phyloP scores from a whole-genome alignment of 2,329 filamentous ascomycete genomes.

The Colletotrichum chlorophyti region DNA sequence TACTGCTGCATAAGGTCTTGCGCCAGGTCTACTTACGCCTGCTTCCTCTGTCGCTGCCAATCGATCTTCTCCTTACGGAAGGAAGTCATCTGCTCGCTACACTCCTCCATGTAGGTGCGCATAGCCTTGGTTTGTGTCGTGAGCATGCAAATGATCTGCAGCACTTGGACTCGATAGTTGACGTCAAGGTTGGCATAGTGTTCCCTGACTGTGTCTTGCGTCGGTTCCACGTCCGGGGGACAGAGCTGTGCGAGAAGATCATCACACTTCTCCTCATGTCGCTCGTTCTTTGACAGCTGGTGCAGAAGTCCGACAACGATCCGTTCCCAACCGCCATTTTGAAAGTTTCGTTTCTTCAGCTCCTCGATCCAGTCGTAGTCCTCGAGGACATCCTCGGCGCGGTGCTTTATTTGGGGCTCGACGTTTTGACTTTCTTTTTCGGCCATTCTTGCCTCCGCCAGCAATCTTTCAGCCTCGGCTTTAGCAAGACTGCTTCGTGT shows the following conservation, averaged over 20 bases:
- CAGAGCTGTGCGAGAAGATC: slow-evolving; percentile 82
- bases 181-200: slow-evolving; percentile 81
- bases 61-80: slow-evolving; percentile 97
- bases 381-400: slow-evolving; percentile 77
- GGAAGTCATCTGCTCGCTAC: slow-evolving; percentile 91
- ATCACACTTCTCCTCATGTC: slow-evolving; percentile 76
- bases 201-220: slow-evolving; percentile 72
- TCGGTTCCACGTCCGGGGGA: slow-evolving; percentile 77
- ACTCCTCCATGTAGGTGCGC: slow-evolving; percentile 88
- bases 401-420: slow-evolving; percentile 62
- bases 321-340: slow-evolving; percentile 87
- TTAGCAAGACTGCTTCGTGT: slow-evolving; percentile 89
- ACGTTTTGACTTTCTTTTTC: slow-evolving; percentile 49
- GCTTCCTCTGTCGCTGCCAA: slow-evolving; percentile 79
- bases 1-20: neutral
- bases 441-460: slow-evolving; percentile 63
- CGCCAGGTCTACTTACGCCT: slow-evolving; percentile 57
- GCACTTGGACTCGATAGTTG: slow-evolving; percentile 79
- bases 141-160: slow-evolving; percentile 87
- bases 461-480: slow-evolving; percentile 74
- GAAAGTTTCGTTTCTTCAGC: slow-evolving; percentile 82
- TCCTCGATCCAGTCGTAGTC: slow-evolving; percentile 86
- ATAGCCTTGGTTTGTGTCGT: slow-evolving; percentile 87
- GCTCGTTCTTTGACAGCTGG: slow-evolving; percentile 79
- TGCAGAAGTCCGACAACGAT: slow-evolving; percentile 88